Evolutionary conservation across 768 basidiomycete genomes (phyloP).

Genomic region (Ephemerocybe angulata): DNA sequence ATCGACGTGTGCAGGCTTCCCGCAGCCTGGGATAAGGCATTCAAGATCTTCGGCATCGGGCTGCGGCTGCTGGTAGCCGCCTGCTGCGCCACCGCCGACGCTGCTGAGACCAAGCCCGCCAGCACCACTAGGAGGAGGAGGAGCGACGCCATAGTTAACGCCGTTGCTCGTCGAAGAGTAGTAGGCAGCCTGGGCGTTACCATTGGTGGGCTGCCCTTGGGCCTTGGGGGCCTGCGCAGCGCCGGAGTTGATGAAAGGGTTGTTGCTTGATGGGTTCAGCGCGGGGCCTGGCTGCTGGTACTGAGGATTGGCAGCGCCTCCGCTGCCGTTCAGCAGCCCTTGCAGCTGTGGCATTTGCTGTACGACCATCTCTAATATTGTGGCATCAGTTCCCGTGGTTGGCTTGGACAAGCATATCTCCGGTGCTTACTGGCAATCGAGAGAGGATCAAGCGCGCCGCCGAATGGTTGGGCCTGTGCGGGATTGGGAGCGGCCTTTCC

Average conservation of each 20-base stretch:
- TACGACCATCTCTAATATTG: constrained; percentile 41
- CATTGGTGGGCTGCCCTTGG: constrained; percentile 15
- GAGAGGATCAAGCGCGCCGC: constrained; percentile 32
- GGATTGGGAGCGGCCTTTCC: constrained; percentile 12
- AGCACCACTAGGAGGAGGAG: constrained; percentile 9
- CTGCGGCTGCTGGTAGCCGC: constrained; percentile 11
- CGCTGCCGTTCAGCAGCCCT: constrained; percentile 27
- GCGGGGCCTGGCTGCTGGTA: constrained; percentile 11
- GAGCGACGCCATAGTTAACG: constrained; percentile 10
- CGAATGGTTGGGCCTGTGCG: constrained; percentile 17
- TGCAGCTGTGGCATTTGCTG: constrained; percentile 48
- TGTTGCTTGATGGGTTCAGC: constrained; percentile 15
- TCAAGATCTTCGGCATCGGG: constrained; percentile 35
- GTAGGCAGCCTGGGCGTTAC: constrained; percentile 25
- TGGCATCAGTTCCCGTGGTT: background rate
- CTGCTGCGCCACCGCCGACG: constrained; percentile 20
- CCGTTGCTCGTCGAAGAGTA: constrained; percentile 20
- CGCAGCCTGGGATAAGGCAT: constrained; percentile 56
- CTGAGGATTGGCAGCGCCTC: constrained; percentile 2
- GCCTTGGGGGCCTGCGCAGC: constrained; percentile 2
- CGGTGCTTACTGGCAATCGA: constrained; percentile 36
- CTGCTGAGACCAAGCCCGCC: constrained; percentile 11
- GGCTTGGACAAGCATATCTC: background rate
- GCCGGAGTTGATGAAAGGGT: constrained; percentile 28
- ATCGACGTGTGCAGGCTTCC: constrained; percentile 54